Conservation (phyloP, 148 eudicot species). For the Rhododendron griersonianum region DNA sequence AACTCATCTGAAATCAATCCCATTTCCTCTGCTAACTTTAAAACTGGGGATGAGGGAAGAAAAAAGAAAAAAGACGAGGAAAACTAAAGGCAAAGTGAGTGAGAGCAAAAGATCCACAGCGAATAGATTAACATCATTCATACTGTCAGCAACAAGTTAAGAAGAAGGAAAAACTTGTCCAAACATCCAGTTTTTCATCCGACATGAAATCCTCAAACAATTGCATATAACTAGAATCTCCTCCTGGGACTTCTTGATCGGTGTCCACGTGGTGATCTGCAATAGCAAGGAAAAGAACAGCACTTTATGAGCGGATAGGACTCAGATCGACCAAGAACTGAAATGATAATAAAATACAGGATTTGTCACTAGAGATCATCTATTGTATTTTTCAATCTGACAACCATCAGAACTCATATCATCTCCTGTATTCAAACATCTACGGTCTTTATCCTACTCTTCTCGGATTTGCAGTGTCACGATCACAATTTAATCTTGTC, state of each 20-base stretch:
- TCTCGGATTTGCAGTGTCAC: neutral
- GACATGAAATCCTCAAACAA: slow-evolving; percentile 1
- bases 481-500: neutral
- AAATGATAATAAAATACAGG: neutral
- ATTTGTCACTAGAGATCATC: neutral
- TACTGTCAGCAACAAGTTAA: neutral
- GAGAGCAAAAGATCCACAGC: neutral
- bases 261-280: slow-evolving; percentile 60
- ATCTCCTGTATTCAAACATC: neutral
- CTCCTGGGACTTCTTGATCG: slow-evolving; percentile 79
- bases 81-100: neutral
- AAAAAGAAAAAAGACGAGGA: neutral
- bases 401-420: neutral
- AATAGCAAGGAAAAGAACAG: neutral
- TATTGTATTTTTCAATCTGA: neutral
- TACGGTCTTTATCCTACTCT: neutral
- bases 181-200: neutral
- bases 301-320: neutral
- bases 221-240: slow-evolving; percentile 36
- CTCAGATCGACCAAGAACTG: neutral
- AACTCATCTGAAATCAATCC: neutral
- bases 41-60: neutral
- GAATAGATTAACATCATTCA: neutral
- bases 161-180: neutral
- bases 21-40: neutral